A percentile compares a stretch with the other conserved stretches of the same genome.
phyloP scores from a whole-genome alignment of 345 rosid genomes.

The Syzygium jambos region DNA sequence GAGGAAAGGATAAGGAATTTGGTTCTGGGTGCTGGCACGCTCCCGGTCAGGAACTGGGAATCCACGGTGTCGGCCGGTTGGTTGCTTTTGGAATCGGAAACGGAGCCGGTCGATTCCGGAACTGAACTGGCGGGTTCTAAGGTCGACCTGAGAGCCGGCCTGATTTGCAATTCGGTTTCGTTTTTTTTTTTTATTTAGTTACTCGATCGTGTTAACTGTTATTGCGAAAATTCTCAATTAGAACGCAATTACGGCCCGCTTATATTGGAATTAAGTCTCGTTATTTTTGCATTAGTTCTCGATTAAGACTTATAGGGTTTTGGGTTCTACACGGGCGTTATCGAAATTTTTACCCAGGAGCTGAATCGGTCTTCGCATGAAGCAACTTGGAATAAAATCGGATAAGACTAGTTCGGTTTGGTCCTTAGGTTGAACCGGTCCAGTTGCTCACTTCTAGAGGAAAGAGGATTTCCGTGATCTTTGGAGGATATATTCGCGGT shows the following conservation, averaged over 20 bases:
- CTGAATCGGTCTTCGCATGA: accelerated
- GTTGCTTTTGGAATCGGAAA: neutral
- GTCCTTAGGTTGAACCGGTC: neutral
- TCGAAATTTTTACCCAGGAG: neutral
- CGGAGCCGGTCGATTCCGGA: accelerated
- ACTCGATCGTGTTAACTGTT: neutral
- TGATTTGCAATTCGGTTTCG: too few species aligned
- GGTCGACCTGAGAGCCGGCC: too few species aligned
- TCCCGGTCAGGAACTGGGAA: neutral
- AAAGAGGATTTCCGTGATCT: neutral
- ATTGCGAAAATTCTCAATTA: neutral
- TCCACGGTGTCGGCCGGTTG: accelerated
- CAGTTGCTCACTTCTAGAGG: neutral
- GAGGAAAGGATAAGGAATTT: neutral
- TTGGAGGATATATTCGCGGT: neutral
- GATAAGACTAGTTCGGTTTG: neutral
- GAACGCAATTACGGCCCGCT: accelerated
- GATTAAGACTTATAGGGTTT: neutral
- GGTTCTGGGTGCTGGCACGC: neutral
- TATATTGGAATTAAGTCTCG: neutral
- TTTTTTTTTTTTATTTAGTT: too few species aligned
- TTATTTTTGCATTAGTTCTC: neutral
- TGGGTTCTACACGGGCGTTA: neutral
- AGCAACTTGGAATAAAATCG: accelerated
- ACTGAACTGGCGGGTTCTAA: accelerated